A percentile compares a stretch with the other conserved stretches of the same genome.
Conservation (phyloP, 345 rosid species). For the Barbarea vulgaris region DNA sequence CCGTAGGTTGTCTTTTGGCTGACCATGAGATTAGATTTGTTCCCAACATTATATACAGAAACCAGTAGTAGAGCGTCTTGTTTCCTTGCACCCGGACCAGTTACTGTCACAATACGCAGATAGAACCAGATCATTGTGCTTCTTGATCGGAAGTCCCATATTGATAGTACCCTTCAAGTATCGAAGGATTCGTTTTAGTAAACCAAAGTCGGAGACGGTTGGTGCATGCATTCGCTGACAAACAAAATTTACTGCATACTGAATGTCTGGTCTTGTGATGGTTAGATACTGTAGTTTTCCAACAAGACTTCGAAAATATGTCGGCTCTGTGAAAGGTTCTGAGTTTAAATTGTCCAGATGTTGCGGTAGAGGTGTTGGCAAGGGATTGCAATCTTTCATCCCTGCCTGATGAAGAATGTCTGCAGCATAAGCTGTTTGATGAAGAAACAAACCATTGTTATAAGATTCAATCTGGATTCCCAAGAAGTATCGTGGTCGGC, state of each 20-base stretch:
- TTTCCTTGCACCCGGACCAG: neutral
- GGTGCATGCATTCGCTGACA: neutral
- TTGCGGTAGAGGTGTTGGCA: neutral
- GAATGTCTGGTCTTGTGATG: neutral
- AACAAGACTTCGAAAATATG: neutral
- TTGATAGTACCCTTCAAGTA: neutral
- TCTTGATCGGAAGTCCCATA: neutral
- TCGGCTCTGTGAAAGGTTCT: rapidly evolving
- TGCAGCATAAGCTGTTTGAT: neutral
- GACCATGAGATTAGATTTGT: no score
- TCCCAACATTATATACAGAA: no score
- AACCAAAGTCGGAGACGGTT: rapidly evolving
- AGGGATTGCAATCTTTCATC: neutral
- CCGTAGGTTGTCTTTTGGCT: no score
- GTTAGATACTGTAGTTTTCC: neutral
- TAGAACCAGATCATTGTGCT: no score
- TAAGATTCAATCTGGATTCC: rapidly evolving
- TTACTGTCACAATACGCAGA: neutral
- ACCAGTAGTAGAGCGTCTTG: neutral
- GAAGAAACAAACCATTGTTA: rapidly evolving
- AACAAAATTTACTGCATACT: neutral
- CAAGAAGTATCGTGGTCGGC: rapidly evolving
- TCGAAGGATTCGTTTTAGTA: neutral
- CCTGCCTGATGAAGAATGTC: neutral
- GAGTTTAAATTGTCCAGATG: neutral